Evolutionary conservation across 331 rosid genomes (phyloP), one percentile per base, ranked within the genome.

Genomic region (Dryas integrifolia): DNA sequence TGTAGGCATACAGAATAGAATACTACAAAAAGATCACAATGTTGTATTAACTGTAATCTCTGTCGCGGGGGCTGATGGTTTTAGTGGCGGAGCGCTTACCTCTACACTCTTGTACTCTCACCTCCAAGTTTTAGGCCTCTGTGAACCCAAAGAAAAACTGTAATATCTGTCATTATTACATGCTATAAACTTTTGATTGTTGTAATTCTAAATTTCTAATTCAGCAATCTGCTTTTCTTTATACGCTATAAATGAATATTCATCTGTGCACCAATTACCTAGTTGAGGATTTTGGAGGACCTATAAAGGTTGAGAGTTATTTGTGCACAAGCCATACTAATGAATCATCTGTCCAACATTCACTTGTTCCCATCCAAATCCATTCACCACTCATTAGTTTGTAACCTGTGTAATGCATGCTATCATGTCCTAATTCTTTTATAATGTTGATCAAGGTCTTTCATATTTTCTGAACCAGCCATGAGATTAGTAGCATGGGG

Each of bases 11-110:
- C 21, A 72, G 67, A 72, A 56, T 47, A 70, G 71, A 9, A 58
- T 59, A 70, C 66, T 55, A 52, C 46, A 52, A 65, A 18, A 2
- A 9, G 51, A 13, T 40, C 58, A 69, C 69, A 14, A 45, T 43
- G 66, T 49, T 26, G 50, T 53, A 51, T 70, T 7, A 1, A 66
- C 39, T 26, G 70, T 48, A 67, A 76, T 58, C 47, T 65, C 10
- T 6, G 3, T 5, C 1, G 53, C 6, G 40, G 12, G 63, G 46
- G 51, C 18, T 39, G 35, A 41, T 30, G 43, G 44, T 14, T 56
- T 0, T 57, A 56, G 30, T 45, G 18, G 50, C 4, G 11, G 9
- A 18, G 74, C 74, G 41, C 47, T 69, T 53, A 53, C 24, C 74
- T 69, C 50, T 6, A 44, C 52, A 43, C 44, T 1, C 57, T 71